A percentile compares a stretch with the other conserved stretches of the same genome.
Evolutionary conservation across 768 basidiomycete species (phyloP).

Genomic region (Phylloporus sp.): DNA sequence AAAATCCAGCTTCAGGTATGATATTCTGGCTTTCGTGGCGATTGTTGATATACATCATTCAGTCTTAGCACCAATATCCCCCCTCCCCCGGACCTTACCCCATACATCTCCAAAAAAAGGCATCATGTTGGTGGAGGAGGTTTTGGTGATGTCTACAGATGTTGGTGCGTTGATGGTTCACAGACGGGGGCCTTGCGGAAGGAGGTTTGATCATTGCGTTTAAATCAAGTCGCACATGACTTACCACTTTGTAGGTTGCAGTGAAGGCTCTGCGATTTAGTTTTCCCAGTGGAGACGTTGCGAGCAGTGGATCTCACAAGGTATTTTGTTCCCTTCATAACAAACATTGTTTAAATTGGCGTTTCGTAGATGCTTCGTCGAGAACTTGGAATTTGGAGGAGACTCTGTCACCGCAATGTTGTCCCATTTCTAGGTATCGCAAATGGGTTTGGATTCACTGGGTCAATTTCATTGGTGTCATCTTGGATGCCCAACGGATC

Average conservation of each 20-base stretch:
- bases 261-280: constrained; percentile 17
- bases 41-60: no score
- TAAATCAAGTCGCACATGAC: no score
- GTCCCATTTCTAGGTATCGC: no score
- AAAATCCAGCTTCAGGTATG: no score
- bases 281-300: background rate
- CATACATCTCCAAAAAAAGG: background rate
- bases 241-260: constrained; percentile 12
- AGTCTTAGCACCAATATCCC: background rate
- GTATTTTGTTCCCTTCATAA: background rate
- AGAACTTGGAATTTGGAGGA: constrained; percentile 30
- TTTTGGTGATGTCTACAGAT: constrained; percentile 15
- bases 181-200: background rate
- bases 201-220: background rate
- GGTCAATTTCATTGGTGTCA: constrained; percentile 25
- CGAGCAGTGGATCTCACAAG: background rate
- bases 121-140: constrained; percentile 5
- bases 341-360: rapidly evolving
- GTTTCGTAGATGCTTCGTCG: constrained; percentile 20
- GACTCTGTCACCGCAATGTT: constrained; percentile 22
- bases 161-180: background rate
- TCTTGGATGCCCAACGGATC: constrained; percentile 30
- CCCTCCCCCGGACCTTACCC: constrained; percentile 8
- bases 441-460: constrained; percentile 26
- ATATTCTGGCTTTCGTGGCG: no score